These are phyloP conservation scores for Cercospora brassicicola DNA, from an alignment of 2,329 filamentous ascomycete genomes.

Conservation along the genomic window DNA sequence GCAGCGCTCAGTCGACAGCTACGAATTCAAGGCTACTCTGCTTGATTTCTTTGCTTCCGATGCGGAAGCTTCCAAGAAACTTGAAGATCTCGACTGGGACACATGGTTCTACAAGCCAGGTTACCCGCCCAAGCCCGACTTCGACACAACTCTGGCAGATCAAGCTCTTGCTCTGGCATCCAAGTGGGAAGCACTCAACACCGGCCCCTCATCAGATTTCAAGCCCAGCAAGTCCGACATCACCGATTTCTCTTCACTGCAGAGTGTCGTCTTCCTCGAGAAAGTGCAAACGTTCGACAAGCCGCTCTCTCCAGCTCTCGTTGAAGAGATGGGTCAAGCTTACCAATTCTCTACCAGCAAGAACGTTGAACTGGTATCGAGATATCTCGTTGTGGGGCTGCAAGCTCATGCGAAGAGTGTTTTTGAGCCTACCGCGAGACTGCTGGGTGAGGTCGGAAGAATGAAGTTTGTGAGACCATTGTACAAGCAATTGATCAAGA, in stretches of 20 bases:
- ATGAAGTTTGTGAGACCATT: constrained; percentile 97
- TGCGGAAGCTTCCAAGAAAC: constrained; percentile 59
- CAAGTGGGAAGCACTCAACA: constrained; percentile 68
- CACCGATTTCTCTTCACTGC: constrained; percentile 74
- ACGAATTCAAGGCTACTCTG: constrained; percentile 88
- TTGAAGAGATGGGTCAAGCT: constrained; percentile 68
- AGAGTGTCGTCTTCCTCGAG: constrained; percentile 88
- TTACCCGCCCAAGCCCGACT: constrained; percentile 83
- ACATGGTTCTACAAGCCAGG: constrained; percentile 85
- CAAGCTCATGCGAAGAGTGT: constrained; percentile 68
- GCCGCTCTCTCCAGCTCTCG: constrained; percentile 64
- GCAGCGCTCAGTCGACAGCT: constrained; percentile 84
- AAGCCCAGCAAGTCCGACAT: constrained; percentile 69
- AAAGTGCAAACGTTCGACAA: constrained; percentile 67
- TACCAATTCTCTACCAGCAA: constrained; percentile 74
- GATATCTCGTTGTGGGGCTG: constrained; percentile 79
- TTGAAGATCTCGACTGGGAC: constrained; percentile 82
- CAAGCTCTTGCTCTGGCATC: constrained; percentile 78
- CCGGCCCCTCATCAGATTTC: constrained; percentile 44
- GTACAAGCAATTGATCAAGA: constrained; percentile 72
- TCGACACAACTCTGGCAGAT: constrained; percentile 84
- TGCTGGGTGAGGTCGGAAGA: constrained; percentile 78
- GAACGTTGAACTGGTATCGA: constrained; percentile 81
- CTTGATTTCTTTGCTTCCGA: constrained; percentile 79
- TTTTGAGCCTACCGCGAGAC: constrained; percentile 68